Evolutionary conservation across 495 filamentous ascomycete species (phyloP).

Genomic region (Penicillium verhagenii): DNA sequence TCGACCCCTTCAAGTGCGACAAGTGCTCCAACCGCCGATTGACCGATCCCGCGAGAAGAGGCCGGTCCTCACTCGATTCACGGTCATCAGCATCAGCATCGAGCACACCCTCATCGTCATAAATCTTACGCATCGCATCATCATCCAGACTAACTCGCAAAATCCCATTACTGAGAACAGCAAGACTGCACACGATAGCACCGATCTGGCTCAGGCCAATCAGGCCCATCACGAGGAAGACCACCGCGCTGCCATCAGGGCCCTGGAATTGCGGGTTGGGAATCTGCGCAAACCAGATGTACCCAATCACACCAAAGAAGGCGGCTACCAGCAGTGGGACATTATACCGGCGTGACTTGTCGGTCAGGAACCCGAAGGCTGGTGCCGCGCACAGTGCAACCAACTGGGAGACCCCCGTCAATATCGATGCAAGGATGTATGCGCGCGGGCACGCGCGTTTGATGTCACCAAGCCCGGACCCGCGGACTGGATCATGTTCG

Average conservation of each 20-base stretch:
- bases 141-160: conserved; percentile 47
- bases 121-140: conserved; percentile 23
- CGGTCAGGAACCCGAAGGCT: conserved; percentile 77
- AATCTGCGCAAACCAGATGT: conserved; percentile 67
- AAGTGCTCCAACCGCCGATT: conserved; percentile 29
- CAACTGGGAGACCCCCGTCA: conserved; percentile 87
- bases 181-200: conserved; percentile 88
- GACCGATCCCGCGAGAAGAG: conserved; percentile 26
- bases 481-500: conserved; percentile 52
- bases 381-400: conserved; percentile 82
- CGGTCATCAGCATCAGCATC: conserved; percentile 13
- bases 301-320: conserved; percentile 70
- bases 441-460: conserved; percentile 79
- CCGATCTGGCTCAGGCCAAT: conserved; percentile 92
- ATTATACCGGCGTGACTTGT: conserved; percentile 60
- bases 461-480: conserved; percentile 56
- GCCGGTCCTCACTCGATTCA: conserved; percentile 28
- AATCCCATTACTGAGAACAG: conserved; percentile 77
- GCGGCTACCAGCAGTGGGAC: conserved; percentile 71
- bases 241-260: conserved; percentile 56
- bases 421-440: conserved; percentile 77
- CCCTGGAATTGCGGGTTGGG: conserved; percentile 65
- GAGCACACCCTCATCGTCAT: conserved; percentile 26
- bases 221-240: conserved; percentile 74
- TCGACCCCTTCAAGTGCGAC: conserved; percentile 77